Base-by-base conservation (phyloP, 306 rosid species). In the Dalbergia cochinchinensis region DNA sequence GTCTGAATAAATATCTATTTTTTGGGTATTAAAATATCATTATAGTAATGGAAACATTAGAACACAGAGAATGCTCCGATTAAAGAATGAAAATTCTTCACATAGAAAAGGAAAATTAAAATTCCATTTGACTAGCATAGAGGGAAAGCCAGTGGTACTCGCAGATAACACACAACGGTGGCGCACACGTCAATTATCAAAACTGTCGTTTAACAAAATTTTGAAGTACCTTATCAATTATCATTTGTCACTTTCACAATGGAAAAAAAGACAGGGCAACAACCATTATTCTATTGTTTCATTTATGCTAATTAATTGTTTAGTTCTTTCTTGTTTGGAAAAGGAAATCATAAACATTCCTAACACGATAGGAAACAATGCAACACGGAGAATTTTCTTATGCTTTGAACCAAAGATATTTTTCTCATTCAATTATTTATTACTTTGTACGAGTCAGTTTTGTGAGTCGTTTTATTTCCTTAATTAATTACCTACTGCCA, bases 171-270 rank as follows among this genome's bases (percentile, higher is more conserved):
- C 12, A 31, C 45, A 45, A 67, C n/a, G 14, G 41, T 5, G 22
- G 37, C 42, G 20, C n/a, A 41, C 22, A 12, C 3, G 10, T 34
- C 65, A 35, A 48, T 34, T 22, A 51, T 72, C 74, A 16, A 54
- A 58, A 41, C 63, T 26, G 73, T 67, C 78, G 67, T 77, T 73
- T 60, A 65, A 63, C 74, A 26, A 60, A 51, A 53, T 37, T 42
- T 39, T 61, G 18, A 69, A 63, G 67, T 48, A 63, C 35, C 12
- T 70, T 70, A 82, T 37, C 7, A 37, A 37, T 37, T 82, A 78
- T 50, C 14, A 12, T 63, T 82, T 15, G 69, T 77, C 85, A 18
- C 69, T 71, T 71, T 76, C 54, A 41, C 37, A 11, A 39, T 34
- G 59, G 66, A 33, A 34, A 59, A 37, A 26, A 37, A 55, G 39